Base-by-base conservation (phyloP, 345 rosid genomes). In the Pseudoturritis turrita region DNA sequence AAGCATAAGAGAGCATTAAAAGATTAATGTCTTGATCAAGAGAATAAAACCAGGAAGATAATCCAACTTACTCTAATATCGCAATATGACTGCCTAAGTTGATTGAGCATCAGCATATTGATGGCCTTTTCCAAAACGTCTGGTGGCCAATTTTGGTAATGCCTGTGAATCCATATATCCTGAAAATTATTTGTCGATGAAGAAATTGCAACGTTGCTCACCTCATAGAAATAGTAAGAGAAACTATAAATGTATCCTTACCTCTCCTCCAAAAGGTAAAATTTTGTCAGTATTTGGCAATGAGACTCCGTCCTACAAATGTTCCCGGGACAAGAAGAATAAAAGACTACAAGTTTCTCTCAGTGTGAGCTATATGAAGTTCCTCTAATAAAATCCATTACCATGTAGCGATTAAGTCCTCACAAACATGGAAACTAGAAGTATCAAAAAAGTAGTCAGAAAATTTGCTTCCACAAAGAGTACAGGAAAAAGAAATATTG, bases 161-260 rank as follows among this genome's bases (percentile, higher is more conserved):
- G 96, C 80, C 86, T 89, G 72, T 95, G 99, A 59, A 88, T 89
- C 99, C 99, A 87, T 81, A 95, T 87, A 72, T 95, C 99, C 99
- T 91, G 84, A 72, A 71, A 46, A 40, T 25, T 37, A 55, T 12
- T 19, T 11, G 19, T n/a, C 26, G 33, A 44, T 39, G n/a, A 28
- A 45, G 36, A 68, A 31, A 26, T 14, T 52, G 21, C 28, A 40
- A 51, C 68, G 57, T 49, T 60, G 55, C 65, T 41, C 63, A 54
- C 9, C 26, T n/a, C n/a, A n/a, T 12, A 57, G 68, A 79, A 70
- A 36, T 0, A 6, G 33, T 67, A 74, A 68, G 66, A 51, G 41
- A 79, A 58, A 61, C 37, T 22, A 65, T 53, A 54, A 37, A 43
- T 73, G 66, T 63, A 59, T 62, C 15, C 71, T 50, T 46, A 89